These are phyloP conservation scores for Thraustochytrium striatum DNA, from an alignment of 352 stramenopile genomes.

Conservation along the genomic window DNA sequence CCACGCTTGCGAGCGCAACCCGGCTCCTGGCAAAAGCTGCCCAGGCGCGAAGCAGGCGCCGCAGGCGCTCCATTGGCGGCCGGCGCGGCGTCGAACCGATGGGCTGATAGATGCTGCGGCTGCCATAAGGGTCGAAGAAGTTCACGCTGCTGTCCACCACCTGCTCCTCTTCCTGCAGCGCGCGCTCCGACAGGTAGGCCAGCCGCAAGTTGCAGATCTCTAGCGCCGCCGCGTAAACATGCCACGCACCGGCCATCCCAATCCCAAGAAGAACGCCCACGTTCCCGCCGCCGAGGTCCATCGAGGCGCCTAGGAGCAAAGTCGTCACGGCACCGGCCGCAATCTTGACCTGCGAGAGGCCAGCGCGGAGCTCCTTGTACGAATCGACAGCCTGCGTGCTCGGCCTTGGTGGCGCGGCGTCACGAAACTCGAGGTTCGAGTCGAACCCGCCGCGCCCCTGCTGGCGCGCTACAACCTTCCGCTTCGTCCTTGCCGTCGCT, in stretches of 20 bases:
- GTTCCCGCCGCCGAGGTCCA: neutral
- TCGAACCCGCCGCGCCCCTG: neutral
- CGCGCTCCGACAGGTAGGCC: constrained; percentile 19
- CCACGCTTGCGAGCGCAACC: constrained; percentile 11
- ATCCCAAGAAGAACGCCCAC: neutral
- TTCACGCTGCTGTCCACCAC: constrained; percentile 28
- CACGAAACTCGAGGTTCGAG: neutral
- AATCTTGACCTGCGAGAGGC: neutral
- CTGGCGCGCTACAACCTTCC: neutral
- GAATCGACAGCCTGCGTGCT: neutral
- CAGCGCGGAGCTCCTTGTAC: neutral
- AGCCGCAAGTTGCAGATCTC: neutral
- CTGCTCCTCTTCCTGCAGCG: neutral
- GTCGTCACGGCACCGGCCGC: neutral
- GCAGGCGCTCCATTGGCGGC: neutral
- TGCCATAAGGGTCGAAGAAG: constrained; percentile 41
- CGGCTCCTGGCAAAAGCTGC: neutral
- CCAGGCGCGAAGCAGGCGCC: neutral
- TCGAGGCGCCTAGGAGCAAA: neutral
- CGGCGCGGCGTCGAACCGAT: constrained; percentile 10
- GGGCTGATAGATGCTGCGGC: constrained; percentile 40
- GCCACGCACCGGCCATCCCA: neutral
- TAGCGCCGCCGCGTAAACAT: neutral
- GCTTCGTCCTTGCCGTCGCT: neutral
- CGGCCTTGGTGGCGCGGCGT: neutral